Conservation (phyloP, 768 basidiomycete genomes). For the Lactifluus echinatus region DNA sequence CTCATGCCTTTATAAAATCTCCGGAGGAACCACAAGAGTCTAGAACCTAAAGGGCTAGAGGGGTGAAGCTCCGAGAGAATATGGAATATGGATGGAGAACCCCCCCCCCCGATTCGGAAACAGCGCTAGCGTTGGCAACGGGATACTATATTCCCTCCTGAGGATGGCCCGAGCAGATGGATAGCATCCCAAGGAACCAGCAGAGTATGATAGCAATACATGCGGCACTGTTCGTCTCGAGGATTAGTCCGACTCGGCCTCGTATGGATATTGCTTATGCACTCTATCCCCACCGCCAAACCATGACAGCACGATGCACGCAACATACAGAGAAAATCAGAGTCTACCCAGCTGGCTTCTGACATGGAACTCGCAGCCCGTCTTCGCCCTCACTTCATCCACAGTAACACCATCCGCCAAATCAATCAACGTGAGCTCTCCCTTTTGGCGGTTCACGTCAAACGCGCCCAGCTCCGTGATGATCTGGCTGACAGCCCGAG, state of each 20-base stretch:
- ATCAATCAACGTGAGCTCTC: slow-evolving; percentile 68
- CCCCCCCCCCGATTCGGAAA: too few relatives aligned
- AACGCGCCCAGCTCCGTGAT: slow-evolving; percentile 92
- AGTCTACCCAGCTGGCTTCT: slow-evolving; percentile 39
- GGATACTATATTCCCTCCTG: too few relatives aligned
- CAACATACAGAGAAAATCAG: slow-evolving; percentile 22
- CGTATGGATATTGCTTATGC: background rate
- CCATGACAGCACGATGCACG: background rate
- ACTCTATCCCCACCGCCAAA: background rate
- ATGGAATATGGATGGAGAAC: too few relatives aligned
- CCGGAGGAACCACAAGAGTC: too few relatives aligned
- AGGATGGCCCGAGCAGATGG: too few relatives aligned
- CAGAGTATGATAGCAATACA: background rate
- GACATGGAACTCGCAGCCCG: slow-evolving; percentile 73
- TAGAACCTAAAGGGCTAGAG: too few relatives aligned
- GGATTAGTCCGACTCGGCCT: too few relatives aligned
- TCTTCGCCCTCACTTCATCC: slow-evolving; percentile 81
- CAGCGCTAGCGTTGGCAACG: too few relatives aligned
- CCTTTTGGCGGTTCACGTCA: slow-evolving; percentile 69
- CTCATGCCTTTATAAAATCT: background rate
- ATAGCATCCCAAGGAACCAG: too few relatives aligned
- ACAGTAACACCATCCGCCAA: slow-evolving; percentile 76
- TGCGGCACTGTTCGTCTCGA: too few relatives aligned
- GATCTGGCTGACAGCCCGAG: slow-evolving; percentile 79
- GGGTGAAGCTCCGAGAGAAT: too few relatives aligned